Base-by-base conservation (phyloP, 176 grass and related monocot genomes). In the Poa pratensis region DNA sequence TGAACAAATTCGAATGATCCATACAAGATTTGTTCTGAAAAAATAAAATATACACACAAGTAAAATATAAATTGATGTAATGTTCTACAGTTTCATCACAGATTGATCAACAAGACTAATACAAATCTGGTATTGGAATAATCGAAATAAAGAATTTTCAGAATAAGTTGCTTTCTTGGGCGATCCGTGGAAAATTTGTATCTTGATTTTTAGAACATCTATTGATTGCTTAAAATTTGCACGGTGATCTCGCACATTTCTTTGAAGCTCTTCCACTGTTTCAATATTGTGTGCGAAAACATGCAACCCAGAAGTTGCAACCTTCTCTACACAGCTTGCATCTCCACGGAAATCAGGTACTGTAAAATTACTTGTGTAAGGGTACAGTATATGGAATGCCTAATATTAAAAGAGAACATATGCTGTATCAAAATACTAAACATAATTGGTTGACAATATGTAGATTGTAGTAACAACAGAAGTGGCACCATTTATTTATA, bases 261-360 rank as follows among this genome's bases (percentile, higher is more conserved):
- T 87, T 78, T 95, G 96, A 78, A 98, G 84, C 35, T 98, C 93
- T 88, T 98, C 88, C 50, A 98, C 96, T n/a, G 93, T 95, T 86
- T 98, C 96, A 75, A 98, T 95, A 62, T 98, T 98, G 88, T 98
- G 96, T 28, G 96, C 93, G 49, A 98, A 95, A 81, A 98, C 96
- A 93, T 98, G 91, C 69, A 98, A 76, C 28, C 96, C 96, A 65
- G 96, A 98, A 22, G 79, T 95, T 50, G 93, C 93, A 78, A 95
- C 96, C 87, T 84, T 89, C 63, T 95, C 88, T 76, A 98, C 89
- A 84, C 93, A 98, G 45, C 69, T 86, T 26, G 54, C n/a, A 57
- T 98, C 93, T 79, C 96, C 96, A 67, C 84, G 91, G 70, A 98
- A 98, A 90, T 98, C 96, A 77, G 96, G 93, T 66, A 98, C 96